Base-by-base conservation (phyloP, 306 rosid species). In the Hylodesmum podocarpum region DNA sequence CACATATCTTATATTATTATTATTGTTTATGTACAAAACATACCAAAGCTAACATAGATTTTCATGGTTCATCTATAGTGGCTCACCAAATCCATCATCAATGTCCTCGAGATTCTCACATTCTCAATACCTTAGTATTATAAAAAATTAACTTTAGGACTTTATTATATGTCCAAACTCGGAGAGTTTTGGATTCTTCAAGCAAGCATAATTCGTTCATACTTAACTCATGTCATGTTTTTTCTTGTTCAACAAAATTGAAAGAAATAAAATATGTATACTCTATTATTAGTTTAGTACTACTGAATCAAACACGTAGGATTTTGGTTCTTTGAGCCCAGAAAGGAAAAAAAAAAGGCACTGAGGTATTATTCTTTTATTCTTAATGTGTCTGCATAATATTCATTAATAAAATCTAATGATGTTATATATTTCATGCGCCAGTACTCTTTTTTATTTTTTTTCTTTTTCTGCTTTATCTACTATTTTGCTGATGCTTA, bases 51-150 rank as follows among this genome's bases (percentile, higher is more conserved):
- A 84, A 63, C 79, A 78, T 18, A 83, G 86, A 86, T 86, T 86
- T 80, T 69, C 49, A 78, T 70, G 76, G 81, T 63, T 83, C 71
- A 77, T 68, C 36, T 61, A 47, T 69, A 66, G 86, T 89, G 87
- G 96, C 87, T 91, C 85, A 87, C 91, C 89, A 88, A 91, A 91
- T 89, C 93, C 89, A 81, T 80, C 88, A 39, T 83, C 81, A 75
- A 25, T 78, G 19, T 73, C 63, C 97, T 91, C 87, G 96, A 92
- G 97, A 92, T 92, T 88, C 93, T 81, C 93, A 89, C 88, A 92
- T 90, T 94, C 98, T 85, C 81, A 79, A 58, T 71, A 63, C 70
- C 77, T 69, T 77, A 70, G 22, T 40, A 31, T 24, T 57, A 57
- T 8, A 73, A 75, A 75, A 70, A 41, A 58, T 6, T 53, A 43